These are phyloP conservation scores for Jamesozyma piceae DNA, from an alignment of 805 yeast species.

Conservation along the genomic window DNA sequence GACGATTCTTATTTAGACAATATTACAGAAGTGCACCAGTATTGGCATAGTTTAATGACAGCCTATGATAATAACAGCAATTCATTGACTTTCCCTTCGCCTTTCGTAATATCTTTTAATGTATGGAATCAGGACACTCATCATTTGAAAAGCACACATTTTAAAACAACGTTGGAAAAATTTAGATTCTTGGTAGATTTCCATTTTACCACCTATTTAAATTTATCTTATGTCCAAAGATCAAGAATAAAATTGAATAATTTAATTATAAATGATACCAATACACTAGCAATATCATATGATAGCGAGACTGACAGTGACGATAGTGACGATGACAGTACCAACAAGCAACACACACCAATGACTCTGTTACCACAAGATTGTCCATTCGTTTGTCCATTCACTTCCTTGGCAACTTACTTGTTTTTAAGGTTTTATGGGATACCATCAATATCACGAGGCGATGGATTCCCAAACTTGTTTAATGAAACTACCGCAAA, in stretches of 20 bases:
- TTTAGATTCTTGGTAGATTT: slow-evolving; percentile 25
- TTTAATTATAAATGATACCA: slow-evolving; percentile 4
- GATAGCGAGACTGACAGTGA: slow-evolving; percentile 1
- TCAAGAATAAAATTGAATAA: slow-evolving; percentile 17
- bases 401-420: slow-evolving; percentile 24
- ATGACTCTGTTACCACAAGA: slow-evolving; percentile 16
- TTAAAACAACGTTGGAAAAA: slow-evolving; percentile 23
- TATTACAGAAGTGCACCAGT: slow-evolving; percentile 13
- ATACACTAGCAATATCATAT: background rate
- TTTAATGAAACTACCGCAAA: slow-evolving; percentile 3
- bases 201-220: slow-evolving; percentile 21
- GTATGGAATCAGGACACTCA: slow-evolving; percentile 25
- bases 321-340: slow-evolving; percentile 1
- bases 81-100: background rate
- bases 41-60: slow-evolving; percentile 3
- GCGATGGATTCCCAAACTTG: slow-evolving; percentile 27
- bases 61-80: background rate
- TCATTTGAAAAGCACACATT: slow-evolving; percentile 18
- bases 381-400: slow-evolving; percentile 23
- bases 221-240: slow-evolving; percentile 19
- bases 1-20: slow-evolving; percentile 19
- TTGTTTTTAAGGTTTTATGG: slow-evolving; percentile 27
- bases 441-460: slow-evolving; percentile 14
- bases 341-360: slow-evolving; percentile 7
- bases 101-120: slow-evolving; percentile 18